A percentile compares a stretch with the other conserved stretches of the same genome.
phyloP scores from a whole-genome alignment of 2,329 filamentous ascomycete genomes.

The Cladorrhinum sp. region DNA sequence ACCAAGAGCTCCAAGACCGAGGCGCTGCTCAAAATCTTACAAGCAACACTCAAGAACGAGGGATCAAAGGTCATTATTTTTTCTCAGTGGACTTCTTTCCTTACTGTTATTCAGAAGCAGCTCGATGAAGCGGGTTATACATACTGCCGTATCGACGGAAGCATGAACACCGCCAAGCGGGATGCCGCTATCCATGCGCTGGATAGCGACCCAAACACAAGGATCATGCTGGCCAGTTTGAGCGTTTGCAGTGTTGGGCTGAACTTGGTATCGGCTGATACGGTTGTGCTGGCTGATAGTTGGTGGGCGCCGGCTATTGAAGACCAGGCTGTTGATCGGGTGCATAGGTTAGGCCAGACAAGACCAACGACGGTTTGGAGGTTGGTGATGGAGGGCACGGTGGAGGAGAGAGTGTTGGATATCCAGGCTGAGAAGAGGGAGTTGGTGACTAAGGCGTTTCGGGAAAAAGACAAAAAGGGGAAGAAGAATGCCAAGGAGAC shows the following conservation, averaged over 20 bases:
- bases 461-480: slow-evolving; percentile 60
- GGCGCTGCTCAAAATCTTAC: slow-evolving; percentile 70
- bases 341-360: slow-evolving; percentile 81
- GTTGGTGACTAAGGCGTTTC: slow-evolving; percentile 74
- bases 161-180: slow-evolving; percentile 67
- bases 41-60: slow-evolving; percentile 62
- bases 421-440: slow-evolving; percentile 77
- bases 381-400: slow-evolving; percentile 73
- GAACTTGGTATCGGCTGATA: slow-evolving; percentile 82
- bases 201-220: slow-evolving; percentile 63
- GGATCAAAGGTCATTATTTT: slow-evolving; percentile 70
- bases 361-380: slow-evolving; percentile 76
- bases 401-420: slow-evolving; percentile 77
- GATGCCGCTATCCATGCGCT: slow-evolving; percentile 68
- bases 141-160: slow-evolving; percentile 75
- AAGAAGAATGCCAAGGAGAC: slow-evolving; percentile 57
- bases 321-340: slow-evolving; percentile 85
- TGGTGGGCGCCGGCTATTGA: slow-evolving; percentile 94
- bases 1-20: slow-evolving; percentile 80
- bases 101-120: slow-evolving; percentile 68
- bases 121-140: slow-evolving; percentile 58
- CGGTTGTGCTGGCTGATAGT: slow-evolving; percentile 76
- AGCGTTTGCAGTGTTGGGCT: slow-evolving; percentile 81
- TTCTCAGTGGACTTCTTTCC: slow-evolving; percentile 73
- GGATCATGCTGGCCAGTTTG: slow-evolving; percentile 77